Conservation (phyloP, 2,329 filamentous ascomycete species). For the Aspergillus fumigatus region DNA sequence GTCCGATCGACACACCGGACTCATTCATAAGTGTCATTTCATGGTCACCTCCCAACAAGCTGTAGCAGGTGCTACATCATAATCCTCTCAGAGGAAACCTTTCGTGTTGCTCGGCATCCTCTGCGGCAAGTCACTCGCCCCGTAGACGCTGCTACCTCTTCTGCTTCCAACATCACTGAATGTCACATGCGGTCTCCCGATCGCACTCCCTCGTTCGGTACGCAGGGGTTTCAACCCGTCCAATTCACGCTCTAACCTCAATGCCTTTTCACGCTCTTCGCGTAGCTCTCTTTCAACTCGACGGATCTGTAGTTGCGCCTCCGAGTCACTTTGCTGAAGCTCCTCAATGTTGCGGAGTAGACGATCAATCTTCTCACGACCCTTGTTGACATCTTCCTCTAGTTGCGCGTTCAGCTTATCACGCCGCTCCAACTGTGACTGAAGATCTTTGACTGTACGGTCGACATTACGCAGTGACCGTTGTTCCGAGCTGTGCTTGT, state of each 20-base stretch:
- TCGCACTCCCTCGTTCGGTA: conserved; percentile 52
- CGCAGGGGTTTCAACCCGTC: conserved; percentile 73
- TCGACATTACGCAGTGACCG: conserved; percentile 89
- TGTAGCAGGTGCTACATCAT: conserved; percentile 14
- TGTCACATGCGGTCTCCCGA: conserved; percentile 26
- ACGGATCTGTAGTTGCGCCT: conserved; percentile 73
- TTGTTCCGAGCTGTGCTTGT: conserved; percentile 71
- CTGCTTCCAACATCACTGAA: conserved; percentile 39
- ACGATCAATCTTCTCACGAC: conserved; percentile 86
- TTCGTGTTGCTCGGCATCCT: conserved; percentile 71
- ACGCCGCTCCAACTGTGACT: conserved; percentile 85
- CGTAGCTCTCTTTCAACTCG: conserved; percentile 85
- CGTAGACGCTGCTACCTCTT: conserved; percentile 35
- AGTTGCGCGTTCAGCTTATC: conserved; percentile 81
- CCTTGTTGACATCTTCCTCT: conserved; percentile 75
- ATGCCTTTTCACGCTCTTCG: conserved; percentile 77
- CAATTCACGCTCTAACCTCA: conserved; percentile 81
- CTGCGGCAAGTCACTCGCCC: conserved; percentile 52
- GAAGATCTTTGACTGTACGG: conserved; percentile 87
- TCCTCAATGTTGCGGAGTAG: conserved; percentile 90
- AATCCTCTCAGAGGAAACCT: conserved; percentile 60
- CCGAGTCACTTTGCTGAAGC: conserved; percentile 80
- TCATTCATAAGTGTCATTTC: not conserved
- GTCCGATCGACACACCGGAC: not conserved
- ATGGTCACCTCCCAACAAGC: conserved; percentile 2